phyloP scores from a whole-genome alignment of 768 basidiomycete genomes.

The Pleurotus tuber-regium region DNA sequence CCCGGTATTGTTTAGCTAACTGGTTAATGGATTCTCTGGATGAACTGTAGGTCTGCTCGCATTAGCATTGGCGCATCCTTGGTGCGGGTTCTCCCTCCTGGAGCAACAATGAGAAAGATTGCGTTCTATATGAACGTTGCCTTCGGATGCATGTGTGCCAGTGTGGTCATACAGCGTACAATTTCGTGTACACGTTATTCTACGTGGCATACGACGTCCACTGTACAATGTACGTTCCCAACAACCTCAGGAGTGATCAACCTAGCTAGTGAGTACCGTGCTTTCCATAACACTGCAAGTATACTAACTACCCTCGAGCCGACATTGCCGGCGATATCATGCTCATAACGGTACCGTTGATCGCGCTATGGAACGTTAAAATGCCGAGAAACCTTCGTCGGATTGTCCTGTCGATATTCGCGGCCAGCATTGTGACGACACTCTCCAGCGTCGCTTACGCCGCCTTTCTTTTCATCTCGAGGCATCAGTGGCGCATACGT shows the following conservation, averaged over 20 bases:
- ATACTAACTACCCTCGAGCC: background rate
- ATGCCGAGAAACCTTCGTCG: conserved; percentile 10
- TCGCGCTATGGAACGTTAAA: conserved; percentile 9
- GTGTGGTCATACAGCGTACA: background rate
- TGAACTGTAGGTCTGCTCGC: conserved; percentile 13
- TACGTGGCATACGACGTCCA: background rate
- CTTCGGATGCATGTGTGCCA: background rate
- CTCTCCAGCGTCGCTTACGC: conserved; percentile 9
- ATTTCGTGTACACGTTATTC: background rate
- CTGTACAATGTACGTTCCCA: background rate
- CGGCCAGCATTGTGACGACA: conserved; percentile 9
- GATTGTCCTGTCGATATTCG: conserved; percentile 6
- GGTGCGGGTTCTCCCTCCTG: conserved; percentile 11
- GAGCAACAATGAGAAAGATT: background rate
- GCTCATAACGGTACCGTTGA: conserved; percentile 6
- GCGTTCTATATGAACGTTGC: background rate
- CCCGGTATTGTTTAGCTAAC: background rate
- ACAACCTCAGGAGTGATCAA: background rate
- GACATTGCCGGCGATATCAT: conserved; percentile 11
- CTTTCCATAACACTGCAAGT: background rate
- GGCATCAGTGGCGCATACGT: background rate
- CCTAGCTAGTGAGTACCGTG: background rate
- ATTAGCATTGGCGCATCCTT: conserved; percentile 17
- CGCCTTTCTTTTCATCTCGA: background rate
- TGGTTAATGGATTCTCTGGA: background rate